Conservation (phyloP, 768 basidiomycete species). For the Dioszegia aurantiaca region DNA sequence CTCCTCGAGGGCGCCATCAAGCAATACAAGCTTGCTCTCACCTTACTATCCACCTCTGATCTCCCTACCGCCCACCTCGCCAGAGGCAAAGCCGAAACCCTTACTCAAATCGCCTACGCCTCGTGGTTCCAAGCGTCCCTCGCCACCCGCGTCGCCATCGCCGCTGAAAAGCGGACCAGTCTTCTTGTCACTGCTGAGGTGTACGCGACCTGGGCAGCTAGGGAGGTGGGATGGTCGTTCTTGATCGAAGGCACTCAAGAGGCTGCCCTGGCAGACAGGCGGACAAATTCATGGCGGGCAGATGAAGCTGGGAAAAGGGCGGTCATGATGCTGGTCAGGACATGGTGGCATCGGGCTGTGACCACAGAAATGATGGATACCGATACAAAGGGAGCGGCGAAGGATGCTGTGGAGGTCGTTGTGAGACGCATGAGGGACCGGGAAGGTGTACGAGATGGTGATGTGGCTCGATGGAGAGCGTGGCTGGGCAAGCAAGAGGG, state of each 20-base stretch:
- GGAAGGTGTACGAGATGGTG: conserved; percentile 43
- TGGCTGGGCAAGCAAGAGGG: conserved; percentile 42
- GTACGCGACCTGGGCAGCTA: conserved; percentile 51
- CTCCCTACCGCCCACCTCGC: conserved; percentile 38
- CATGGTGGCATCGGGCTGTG: conserved; percentile 51
- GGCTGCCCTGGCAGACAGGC: conserved; percentile 35
- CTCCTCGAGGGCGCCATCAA: conserved; percentile 45
- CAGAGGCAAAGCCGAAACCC: conserved; percentile 38
- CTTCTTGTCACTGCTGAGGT: conserved; percentile 50
- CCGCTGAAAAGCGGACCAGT: conserved; percentile 41
- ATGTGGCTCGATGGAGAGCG: conserved; percentile 45
- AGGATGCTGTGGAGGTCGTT: conserved; percentile 48
- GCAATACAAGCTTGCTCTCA: conserved; percentile 49
- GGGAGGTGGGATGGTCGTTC: conserved; percentile 52
- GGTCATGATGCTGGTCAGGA: conserved; percentile 46
- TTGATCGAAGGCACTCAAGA: conserved; percentile 48
- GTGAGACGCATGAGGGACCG: conserved; percentile 44
- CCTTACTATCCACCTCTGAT: conserved; percentile 37
- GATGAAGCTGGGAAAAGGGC: conserved; percentile 47
- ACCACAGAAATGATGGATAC: conserved; percentile 44
- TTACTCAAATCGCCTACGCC: conserved; percentile 41
- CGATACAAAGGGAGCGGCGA: conserved; percentile 46
- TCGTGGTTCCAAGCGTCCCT: conserved; percentile 49
- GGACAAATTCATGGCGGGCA: conserved; percentile 43
- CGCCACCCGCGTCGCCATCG: conserved; percentile 35